Evolutionary conservation across 1,139 yeast species (phyloP), one percentile per base, ranked within the genome.

Genomic region (Candida sp.): DNA sequence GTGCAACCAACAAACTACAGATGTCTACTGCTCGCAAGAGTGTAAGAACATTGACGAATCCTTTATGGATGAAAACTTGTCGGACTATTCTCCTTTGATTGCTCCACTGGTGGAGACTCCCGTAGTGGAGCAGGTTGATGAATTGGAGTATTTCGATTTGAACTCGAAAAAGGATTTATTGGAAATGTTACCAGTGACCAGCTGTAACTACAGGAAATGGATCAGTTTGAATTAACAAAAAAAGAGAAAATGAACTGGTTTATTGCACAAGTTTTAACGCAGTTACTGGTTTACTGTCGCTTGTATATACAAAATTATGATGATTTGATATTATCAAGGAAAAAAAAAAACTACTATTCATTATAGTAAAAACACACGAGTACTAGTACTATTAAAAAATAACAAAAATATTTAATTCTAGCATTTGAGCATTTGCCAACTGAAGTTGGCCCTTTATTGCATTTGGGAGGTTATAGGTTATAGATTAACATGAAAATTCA

Each of bases 1-100:
- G 43, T 82, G 88, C 62, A 87, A 82, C 53, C 76, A 78, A 61
- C 66, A 81, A 49, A 81, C 87, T 54, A 73, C 69, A 51, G 64
- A 75, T 22, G 73, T 80, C 37, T 84, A 83, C 66, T 84, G 90
- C 60, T 79, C 84, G 4, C 79, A 76, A 11, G 68, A 64, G 33
- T 84, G 90, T 57, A 76, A 72, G 59, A 50, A 55, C 25, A 56
- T 61, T 40, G 89, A 83, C 57, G 73, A 66, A 41, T 43, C 43
- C 25, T 32, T 42, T 23, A 40, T 34, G 7, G 11, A 37, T 6
- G 49, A 46, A 21, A 54, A 56, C 38, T 53, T 64, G 49, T 11
- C 12, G 25, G 22, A 27, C 12, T 68, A 64, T 5, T 66, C 72
- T 12, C 74, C 75, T 3, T 57, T 68, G 44, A 60, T 68, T 43